These are phyloP conservation scores for Calonectria hawksworthii DNA, from an alignment of 2,329 filamentous ascomycete genomes.

Conservation along the genomic window DNA sequence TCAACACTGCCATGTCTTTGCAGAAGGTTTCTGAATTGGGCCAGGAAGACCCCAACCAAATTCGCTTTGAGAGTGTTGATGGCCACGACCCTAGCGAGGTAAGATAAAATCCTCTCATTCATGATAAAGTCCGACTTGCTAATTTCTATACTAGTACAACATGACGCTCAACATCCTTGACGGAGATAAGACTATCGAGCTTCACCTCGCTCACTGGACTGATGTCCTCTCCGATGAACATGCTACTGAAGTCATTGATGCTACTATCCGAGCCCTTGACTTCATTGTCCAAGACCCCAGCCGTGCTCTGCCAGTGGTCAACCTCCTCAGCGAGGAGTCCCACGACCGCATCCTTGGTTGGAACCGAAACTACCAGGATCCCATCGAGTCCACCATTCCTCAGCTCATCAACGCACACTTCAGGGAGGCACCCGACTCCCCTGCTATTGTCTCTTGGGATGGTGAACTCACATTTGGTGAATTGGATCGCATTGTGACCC, in stretches of 20 bases:
- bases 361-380: background rate
- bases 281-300: background rate
- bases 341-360: background rate
- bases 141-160: background rate
- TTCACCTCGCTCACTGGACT: background rate
- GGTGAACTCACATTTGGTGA: slow-evolving; percentile 12
- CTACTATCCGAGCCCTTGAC: background rate
- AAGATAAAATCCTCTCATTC: background rate
- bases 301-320: background rate
- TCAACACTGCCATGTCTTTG: slow-evolving; percentile 13
- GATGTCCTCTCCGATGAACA: background rate
- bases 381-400: background rate
- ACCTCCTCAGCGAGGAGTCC: background rate
- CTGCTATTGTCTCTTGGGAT: slow-evolving; percentile 7
- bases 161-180: slow-evolving; percentile 8
- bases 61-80: background rate
- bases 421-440: slow-evolving; percentile 1
- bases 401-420: slow-evolving; percentile 7
- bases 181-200: background rate
- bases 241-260: background rate
- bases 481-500: slow-evolving; percentile 18
- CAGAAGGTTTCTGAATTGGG: background rate
- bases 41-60: background rate
- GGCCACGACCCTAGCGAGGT: background rate
- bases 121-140: background rate